Percentiles rank a stretch among this genome's conserved stretches.
These are phyloP conservation scores for Suhomyces bolitotheri DNA, from an alignment of 1,139 yeast species.

Conservation along the genomic window DNA sequence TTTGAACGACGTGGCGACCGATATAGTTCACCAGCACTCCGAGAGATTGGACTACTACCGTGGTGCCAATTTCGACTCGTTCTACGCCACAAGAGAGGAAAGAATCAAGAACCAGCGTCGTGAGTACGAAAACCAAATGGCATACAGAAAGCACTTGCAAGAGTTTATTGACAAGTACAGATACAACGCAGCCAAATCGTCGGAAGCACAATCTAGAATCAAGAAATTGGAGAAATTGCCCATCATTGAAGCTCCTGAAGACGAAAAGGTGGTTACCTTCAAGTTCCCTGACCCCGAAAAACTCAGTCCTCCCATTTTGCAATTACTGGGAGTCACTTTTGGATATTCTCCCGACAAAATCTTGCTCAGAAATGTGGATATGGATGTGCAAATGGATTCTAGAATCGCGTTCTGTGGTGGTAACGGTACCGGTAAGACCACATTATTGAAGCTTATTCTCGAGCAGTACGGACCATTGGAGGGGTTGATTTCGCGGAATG, in stretches of 20 bases:
- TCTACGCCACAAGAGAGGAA: constrained; percentile 92
- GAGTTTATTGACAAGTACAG: constrained; percentile 92
- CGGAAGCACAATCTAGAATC: constrained; percentile 97
- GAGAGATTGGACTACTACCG: constrained; percentile 95
- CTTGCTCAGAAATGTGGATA: constrained; percentile 70
- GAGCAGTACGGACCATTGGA: constrained; percentile 69
- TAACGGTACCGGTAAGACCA: constrained; percentile 98
- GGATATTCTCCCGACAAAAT: constrained; percentile 72
- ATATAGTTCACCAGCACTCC: constrained; percentile 94
- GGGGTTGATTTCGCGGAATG: constrained; percentile 78
- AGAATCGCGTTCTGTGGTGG: constrained; percentile 98
- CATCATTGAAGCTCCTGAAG: constrained; percentile 89
- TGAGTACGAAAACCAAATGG: constrained; percentile 97
- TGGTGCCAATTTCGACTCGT: constrained; percentile 90
- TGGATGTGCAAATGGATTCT: constrained; percentile 91
- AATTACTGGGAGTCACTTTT: constrained; percentile 81
- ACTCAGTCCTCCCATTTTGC: constrained; percentile 91
- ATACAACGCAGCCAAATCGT: constrained; percentile 95
- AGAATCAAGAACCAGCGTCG: constrained; percentile 89
- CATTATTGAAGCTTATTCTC: constrained; percentile 81
- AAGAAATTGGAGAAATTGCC: constrained; percentile 95
- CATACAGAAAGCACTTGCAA: constrained; percentile 89
- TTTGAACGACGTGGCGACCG: constrained; percentile 96
- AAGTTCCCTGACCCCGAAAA: constrained; percentile 94
- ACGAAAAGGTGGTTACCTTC: constrained; percentile 81